Evolutionary conservation across 1,284 basidiomycete species (phyloP).

Genomic region (Pascua sp.): DNA sequence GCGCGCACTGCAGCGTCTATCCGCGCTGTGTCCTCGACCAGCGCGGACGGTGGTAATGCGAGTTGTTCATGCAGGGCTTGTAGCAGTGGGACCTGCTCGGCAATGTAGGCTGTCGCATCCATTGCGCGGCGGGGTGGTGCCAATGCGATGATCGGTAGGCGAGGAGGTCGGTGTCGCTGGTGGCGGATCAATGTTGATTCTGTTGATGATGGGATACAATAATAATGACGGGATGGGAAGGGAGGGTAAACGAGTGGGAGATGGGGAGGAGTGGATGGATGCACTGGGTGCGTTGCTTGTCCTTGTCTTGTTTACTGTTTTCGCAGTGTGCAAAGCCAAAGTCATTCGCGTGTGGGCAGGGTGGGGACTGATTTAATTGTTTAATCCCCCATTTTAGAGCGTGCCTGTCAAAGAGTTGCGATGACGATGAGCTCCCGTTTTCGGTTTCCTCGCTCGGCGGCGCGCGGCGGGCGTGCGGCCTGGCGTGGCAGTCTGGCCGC

Average conservation of each 20-base stretch:
- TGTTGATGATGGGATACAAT: neutral
- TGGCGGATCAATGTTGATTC: neutral
- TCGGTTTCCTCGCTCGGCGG: too few relatives aligned
- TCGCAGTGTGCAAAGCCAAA: slow-evolving; percentile 8
- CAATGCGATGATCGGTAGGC: neutral
- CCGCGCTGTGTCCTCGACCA: slow-evolving; percentile 33
- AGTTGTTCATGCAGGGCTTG: slow-evolving; percentile 39
- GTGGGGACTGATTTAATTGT: too few relatives aligned
- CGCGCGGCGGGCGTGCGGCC: too few relatives aligned
- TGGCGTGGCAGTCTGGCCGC: too few relatives aligned
- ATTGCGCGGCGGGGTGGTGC: slow-evolving; percentile 14
- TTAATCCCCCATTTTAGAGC: too few relatives aligned
- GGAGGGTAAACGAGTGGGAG: too few relatives aligned
- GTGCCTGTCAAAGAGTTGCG: too few relatives aligned
- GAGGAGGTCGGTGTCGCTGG: too few relatives aligned
- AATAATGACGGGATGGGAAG: too few relatives aligned
- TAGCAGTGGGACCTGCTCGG: slow-evolving; percentile 42
- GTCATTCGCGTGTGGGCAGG: slow-evolving; percentile 12
- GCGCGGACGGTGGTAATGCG: slow-evolving; percentile 31
- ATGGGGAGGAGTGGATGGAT: too few relatives aligned
- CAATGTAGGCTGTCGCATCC: slow-evolving; percentile 37
- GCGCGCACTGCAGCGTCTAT: slow-evolving; percentile 42
- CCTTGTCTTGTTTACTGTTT: slow-evolving; percentile 6
- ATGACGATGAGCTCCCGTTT: too few relatives aligned
- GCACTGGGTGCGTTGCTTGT: neutral